A percentile compares a stretch with the other conserved stretches of the same genome.
phyloP scores from a whole-genome alignment of 805 yeast species.

The Starmerella vaccinii region DNA sequence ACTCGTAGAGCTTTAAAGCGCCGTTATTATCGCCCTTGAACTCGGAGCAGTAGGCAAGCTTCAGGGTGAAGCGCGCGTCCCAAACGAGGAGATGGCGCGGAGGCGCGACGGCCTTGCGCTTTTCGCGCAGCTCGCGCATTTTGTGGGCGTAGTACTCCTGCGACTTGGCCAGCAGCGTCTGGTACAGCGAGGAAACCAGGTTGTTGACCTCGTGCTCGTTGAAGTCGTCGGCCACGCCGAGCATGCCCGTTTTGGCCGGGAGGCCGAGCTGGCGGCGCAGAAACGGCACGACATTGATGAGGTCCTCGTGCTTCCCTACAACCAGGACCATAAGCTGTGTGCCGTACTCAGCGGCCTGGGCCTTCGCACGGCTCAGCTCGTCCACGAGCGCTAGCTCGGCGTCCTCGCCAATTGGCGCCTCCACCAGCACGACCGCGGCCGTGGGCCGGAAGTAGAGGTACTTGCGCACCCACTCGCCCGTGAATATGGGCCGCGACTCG shows the following conservation, averaged over 20 bases:
- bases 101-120: conserved; percentile 19
- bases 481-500: conserved; percentile 35
- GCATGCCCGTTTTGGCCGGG: conserved; percentile 38
- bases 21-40: conserved; percentile 40
- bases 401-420: conserved; percentile 26
- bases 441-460: conserved; percentile 42
- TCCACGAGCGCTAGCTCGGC: conserved; percentile 29
- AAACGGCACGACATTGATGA: conserved; percentile 26
- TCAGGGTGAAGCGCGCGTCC: conserved; percentile 44
- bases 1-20: conserved; percentile 43
- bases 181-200: conserved; percentile 34
- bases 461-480: conserved; percentile 45
- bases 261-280: conserved; percentile 38
- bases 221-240: conserved; percentile 37
- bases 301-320: conserved; percentile 28
- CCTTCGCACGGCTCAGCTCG: conserved; percentile 24
- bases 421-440: conserved; percentile 39
- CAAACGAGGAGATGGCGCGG: conserved; percentile 32
- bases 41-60: conserved; percentile 43
- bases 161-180: conserved; percentile 35
- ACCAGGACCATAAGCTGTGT: conserved; percentile 34
- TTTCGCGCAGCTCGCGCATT: conserved; percentile 20
- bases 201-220: conserved; percentile 34
- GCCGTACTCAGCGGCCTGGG: conserved; percentile 28
- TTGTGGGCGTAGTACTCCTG: conserved; percentile 35